Conservation (phyloP, 2,329 filamentous ascomycete genomes). For the Lasiodiplodia theobromae region DNA sequence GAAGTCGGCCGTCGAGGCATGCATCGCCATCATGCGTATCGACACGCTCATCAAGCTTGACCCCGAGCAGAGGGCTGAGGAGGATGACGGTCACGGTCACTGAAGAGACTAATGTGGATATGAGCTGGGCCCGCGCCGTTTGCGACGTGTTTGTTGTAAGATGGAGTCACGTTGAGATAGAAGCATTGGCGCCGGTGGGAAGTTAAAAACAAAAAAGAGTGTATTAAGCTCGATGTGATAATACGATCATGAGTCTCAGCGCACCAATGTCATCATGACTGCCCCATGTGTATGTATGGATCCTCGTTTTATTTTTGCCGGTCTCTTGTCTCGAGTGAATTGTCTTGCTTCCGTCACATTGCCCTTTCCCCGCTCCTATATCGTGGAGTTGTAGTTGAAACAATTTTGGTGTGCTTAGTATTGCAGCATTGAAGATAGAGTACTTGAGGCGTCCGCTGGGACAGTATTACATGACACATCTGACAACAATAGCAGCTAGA, state of each 20-base stretch:
- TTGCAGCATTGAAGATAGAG: no score
- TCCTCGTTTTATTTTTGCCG: not conserved
- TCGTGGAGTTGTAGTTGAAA: no score
- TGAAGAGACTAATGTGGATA: constrained; percentile 44
- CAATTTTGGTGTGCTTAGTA: no score
- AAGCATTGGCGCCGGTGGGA: constrained; percentile 18
- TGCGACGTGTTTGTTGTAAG: constrained; percentile 9
- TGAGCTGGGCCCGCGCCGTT: not conserved
- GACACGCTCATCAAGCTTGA: constrained; percentile 98
- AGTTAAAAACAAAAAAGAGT: not conserved
- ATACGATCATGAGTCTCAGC: constrained; percentile 26
- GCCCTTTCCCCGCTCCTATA: no score
- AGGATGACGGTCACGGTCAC: constrained; percentile 87
- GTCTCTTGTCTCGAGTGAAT: no score
- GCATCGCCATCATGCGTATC: constrained; percentile 98
- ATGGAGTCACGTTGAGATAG: constrained; percentile 7
- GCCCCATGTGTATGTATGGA: not conserved
- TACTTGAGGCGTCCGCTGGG: no score
- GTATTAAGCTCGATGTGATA: constrained; percentile 23
- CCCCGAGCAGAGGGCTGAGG: constrained; percentile 77
- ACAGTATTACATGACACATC: no score
- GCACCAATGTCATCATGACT: not conserved
- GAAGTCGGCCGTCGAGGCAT: constrained; percentile 98
- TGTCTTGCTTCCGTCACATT: no score
- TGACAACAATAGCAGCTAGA: no score